Base-by-base conservation (phyloP, 2,329 filamentous ascomycete species). In the Pestalotiopsis sp. region DNA sequence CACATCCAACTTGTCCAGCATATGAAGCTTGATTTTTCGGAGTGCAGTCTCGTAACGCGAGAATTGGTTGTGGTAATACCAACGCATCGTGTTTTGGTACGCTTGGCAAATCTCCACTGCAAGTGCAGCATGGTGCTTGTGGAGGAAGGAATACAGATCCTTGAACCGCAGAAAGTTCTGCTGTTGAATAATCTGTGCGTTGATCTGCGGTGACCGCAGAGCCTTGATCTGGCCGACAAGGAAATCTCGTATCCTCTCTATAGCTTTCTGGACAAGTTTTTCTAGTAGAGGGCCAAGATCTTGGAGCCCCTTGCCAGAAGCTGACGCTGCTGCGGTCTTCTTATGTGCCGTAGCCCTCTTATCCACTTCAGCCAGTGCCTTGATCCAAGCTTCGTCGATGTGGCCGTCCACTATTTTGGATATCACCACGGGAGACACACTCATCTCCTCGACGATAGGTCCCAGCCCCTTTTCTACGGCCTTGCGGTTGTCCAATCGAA, bases 1-100 rank as follows among this genome's bases (percentile, higher is more conserved):
- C 0, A 94, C 87, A 76, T 98, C 94, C 72, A 91, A 91, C 77
- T 92, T 94, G 76, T 98, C 95, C 69, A 97, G 85, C 4, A 86
- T 80, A 76, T 98, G 94, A 2, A 98, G 80, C 76, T 93, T 95
- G 70, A 99, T 86, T 79, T 94, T 97, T 67, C 92, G 91, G 5
- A 99, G 85, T 0, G 96, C 91, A 74, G 91, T 90, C 72, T 92
- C 90, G 79, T 99, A 99, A 41, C 95, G 91, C 3, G 89, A 90
- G 77, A 99, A 99, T 78, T 98, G 93, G 72, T 92, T 96, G 66
- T 92, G 83, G 78, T 98, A 98, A 77, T 99, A 99, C 96, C 96
- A 99, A 66, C 94, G 90, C 94, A 99, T 99, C 0, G 97, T 99
- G 79, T 98, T 97, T 83, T 97, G 91, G 76, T 99, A 99, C 3